Conservation (phyloP, 306 rosid species). For the Cucurbita ficifolia region DNA sequence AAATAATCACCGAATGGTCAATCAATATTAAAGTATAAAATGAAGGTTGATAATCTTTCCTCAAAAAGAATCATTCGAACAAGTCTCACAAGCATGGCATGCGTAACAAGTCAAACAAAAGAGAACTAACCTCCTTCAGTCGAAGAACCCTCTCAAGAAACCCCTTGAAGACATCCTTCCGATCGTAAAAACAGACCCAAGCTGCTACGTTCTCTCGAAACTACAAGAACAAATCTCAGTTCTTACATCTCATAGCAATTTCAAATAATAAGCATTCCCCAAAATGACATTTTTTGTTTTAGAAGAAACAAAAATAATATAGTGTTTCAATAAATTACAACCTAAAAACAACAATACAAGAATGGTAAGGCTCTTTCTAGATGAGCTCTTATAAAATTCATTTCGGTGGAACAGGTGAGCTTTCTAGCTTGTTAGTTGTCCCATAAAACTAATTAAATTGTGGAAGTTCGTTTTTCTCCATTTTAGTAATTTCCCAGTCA, state of each 20-base stretch:
- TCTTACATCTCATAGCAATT: slow-evolving; percentile 6
- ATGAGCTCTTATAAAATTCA: background rate
- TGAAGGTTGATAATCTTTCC: background rate
- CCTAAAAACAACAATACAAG: background rate
- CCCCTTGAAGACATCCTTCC: slow-evolving; percentile 56
- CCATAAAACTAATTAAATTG: background rate
- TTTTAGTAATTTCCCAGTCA: background rate
- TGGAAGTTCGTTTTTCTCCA: background rate
- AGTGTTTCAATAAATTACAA: background rate
- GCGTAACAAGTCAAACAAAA: background rate
- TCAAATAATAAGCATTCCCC: background rate
- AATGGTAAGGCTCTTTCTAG: background rate
- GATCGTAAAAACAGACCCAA: slow-evolving; percentile 83
- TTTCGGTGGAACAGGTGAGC: background rate
- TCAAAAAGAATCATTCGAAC: slow-evolving; percentile 2
- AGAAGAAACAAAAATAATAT: background rate
- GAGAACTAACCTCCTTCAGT: slow-evolving; percentile 57
- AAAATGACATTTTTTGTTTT: background rate
- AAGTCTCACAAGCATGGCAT: background rate
- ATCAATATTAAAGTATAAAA: background rate
- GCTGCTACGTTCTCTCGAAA: slow-evolving; percentile 92
- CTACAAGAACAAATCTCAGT: slow-evolving; percentile 25
- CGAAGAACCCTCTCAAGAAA: slow-evolving; percentile 83
- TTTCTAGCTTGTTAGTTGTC: background rate
- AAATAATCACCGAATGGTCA: background rate